phyloP scores from a whole-genome alignment of 2,329 filamentous ascomycete species.

The Parastagonospora nodorum region DNA sequence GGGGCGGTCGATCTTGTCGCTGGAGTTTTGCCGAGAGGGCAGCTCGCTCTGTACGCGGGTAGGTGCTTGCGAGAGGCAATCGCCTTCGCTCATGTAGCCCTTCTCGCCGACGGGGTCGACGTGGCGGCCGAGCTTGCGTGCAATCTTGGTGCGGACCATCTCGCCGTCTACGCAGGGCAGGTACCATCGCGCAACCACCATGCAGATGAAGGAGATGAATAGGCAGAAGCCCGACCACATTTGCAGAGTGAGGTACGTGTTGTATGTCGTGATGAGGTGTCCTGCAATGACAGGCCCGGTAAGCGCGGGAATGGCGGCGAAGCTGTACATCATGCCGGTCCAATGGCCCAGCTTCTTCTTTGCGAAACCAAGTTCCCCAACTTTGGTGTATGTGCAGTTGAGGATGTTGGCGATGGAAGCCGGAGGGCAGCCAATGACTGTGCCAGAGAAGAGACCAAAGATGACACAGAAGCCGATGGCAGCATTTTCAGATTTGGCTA shows the following conservation, averaged over 20 bases:
- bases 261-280: conserved; percentile 49
- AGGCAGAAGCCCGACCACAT: conserved; percentile 53
- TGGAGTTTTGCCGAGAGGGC: conserved; percentile 14
- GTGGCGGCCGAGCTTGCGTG: conserved; percentile 11
- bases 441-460: conserved; percentile 55
- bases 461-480: conserved; percentile 55
- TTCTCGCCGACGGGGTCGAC: conserved; percentile 11
- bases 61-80: conserved; percentile 23
- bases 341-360: conserved; percentile 55
- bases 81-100: conserved; percentile 11
- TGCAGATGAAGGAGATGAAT: conserved; percentile 49
- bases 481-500: conserved; percentile 42
- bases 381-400: conserved; percentile 36
- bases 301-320: conserved; percentile 52
- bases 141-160: conserved; percentile 21
- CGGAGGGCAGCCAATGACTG: conserved; percentile 57
- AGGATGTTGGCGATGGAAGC: conserved; percentile 56
- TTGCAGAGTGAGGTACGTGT: conserved; percentile 53
- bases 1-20: conserved; percentile 16
- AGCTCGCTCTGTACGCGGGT: conserved; percentile 27
- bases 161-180: conserved; percentile 38
- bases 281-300: conserved; percentile 56
- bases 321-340: conserved; percentile 59
- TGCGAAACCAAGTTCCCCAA: conserved; percentile 29
- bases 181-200: conserved; percentile 42